Base-by-base conservation (phyloP, 768 basidiomycete genomes). In the Bullera alba region DNA sequence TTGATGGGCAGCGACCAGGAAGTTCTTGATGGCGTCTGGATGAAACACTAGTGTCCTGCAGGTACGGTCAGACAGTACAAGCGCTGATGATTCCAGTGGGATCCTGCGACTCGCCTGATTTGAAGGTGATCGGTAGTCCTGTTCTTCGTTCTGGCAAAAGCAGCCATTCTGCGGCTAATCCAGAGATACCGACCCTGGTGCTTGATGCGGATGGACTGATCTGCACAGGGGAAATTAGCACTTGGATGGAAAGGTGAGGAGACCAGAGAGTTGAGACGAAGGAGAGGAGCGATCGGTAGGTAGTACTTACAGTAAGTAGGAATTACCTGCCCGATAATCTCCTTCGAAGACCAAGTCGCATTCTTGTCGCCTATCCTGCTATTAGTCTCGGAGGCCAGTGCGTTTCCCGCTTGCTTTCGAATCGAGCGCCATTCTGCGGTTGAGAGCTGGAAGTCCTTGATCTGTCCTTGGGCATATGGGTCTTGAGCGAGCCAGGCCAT, bases 401-500 rank as follows among this genome's bases (percentile, higher is more conserved):
- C 28, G 19, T 52, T 51, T 5, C 45, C 50, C 8, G 49, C 43
- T 2, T 46, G 29, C 42, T 50, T 45, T 30, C 50, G 42, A 25
- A 50, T 21, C 1, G 42, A n/a, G 17, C 58, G 41, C 38, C 43
- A 50, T n/a, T 64, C 53, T 4, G 36, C 22, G 6, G 63, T 58
- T 3, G 51, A 47, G 8, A 34, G 32, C n/a, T 34, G 32, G 50
- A 62, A 65, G 39, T 56, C 45, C 16, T 43, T 37, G 39, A 65
- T 51, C 32, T 65, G 63, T 0, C 37, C 23, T 35, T 60, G 63
- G n/a, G 48, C 60, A 8, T 36, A 41, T 6, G 52, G 43, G 36
- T 61, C 60, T 50, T 62, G 63, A 8, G 63, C 60, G 15, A 65
- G 42, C 42, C 45, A 65, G 5, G 63, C 47, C 41, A 51, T 57